Evolutionary conservation across 2,329 filamentous ascomycete genomes (phyloP), one percentile per base, ranked within the genome.

Genomic region (Fusarium austroafricanum): DNA sequence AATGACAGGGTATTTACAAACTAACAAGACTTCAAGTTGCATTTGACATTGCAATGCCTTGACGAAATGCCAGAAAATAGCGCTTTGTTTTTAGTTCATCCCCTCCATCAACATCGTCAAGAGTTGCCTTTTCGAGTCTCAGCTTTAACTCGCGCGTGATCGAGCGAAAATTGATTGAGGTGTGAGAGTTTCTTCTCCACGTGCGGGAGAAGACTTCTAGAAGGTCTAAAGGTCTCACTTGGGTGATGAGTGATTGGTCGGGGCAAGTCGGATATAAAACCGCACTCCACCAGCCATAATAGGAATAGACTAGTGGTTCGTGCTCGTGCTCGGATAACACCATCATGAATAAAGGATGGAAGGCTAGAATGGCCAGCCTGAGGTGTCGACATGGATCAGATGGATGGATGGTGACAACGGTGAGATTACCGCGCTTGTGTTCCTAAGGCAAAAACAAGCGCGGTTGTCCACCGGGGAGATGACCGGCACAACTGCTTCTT

Each of bases 121-220:
- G 26, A 42, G 20, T 45, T 68, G 26, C 45, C 47, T 47, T 21
- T 67, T 64, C 43, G 38, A 51, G 47, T 28, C 50, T 66, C 51
- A 44, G 42, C 47, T 53, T 43, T 40, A 23, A 26, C 20, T 31
- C 15, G 37, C 67, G 57, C 59, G 67, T 70, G 67, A 70, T 70
- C 29, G 45, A 39, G 42, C 59, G 39, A 43, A 43, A 42, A 55
- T 52, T 55, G 33, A 52, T 43, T 51, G 51, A 50, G 39, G 40
- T 47, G 51, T 60, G 54, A 50, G 45, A 44, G 33, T 29, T 46
- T 21, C 26, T 42, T 56, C 55, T 57, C 69, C 67, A 64, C 26
- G 53, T 55, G 70, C 70, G 62, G 67, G 61, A 73, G 71, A 73
- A 73, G 62, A 38, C 31, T 73, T 73, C 71, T 71, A 70, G 71